Conservation (phyloP, 768 basidiomycete genomes). For the Naganishia randhawae region DNA sequence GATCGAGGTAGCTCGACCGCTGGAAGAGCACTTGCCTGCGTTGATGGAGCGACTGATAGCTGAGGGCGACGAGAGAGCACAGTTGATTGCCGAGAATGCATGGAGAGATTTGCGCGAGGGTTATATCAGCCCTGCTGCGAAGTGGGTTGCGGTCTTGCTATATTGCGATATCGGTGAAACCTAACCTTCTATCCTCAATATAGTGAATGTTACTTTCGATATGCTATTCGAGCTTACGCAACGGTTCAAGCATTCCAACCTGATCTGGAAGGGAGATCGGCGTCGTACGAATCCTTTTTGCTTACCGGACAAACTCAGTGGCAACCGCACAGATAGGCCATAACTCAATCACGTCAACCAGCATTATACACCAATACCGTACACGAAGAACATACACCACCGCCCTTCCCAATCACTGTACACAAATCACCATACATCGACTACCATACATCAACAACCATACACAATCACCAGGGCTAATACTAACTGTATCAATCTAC, state of each 20-base stretch:
- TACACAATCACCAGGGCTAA: not conserved
- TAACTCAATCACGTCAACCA: too few species aligned
- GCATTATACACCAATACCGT: not conserved
- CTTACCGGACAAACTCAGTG: conserved; percentile 36
- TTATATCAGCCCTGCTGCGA: conserved; percentile 38
- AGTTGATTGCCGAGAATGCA: conserved; percentile 34
- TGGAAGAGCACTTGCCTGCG: conserved; percentile 33
- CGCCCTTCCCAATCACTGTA: not conserved
- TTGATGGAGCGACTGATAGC: conserved; percentile 33
- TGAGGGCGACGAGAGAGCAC: conserved; percentile 28
- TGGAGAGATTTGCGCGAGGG: conserved; percentile 35
- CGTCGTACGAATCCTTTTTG: conserved; percentile 37
- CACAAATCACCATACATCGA: too few species aligned
- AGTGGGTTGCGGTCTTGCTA: conserved; percentile 30
- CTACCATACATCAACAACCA: not conserved
- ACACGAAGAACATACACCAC: not conserved
- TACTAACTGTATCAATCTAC: not conserved
- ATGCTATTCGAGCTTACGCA: conserved; percentile 37
- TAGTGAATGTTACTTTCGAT: conserved; percentile 40
- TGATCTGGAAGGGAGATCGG: conserved; percentile 27
- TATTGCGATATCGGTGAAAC: not conserved
- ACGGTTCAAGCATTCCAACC: conserved; percentile 34
- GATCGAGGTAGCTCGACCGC: conserved; percentile 35
- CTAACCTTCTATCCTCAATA: not conserved
- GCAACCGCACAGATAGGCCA: conserved; percentile 34